These are phyloP conservation scores for Plenodomus biglobosus DNA, from an alignment of 2,329 filamentous ascomycete species.

Conservation along the genomic window DNA sequence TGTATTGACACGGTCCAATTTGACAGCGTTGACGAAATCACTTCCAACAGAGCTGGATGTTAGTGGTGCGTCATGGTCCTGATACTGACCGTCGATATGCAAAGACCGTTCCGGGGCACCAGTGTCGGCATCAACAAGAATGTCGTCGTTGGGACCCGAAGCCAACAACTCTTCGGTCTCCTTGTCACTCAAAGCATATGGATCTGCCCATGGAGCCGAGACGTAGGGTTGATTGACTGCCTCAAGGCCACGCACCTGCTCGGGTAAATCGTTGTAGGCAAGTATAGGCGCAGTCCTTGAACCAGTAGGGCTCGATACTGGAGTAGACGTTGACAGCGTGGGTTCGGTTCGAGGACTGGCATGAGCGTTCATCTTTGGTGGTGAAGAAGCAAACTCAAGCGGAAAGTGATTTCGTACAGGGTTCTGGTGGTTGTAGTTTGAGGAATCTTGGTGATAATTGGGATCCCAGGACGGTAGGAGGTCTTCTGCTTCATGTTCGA, in stretches of 20 bases:
- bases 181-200: conserved; percentile 34
- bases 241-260: neutral
- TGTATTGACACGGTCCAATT: conserved; percentile 33
- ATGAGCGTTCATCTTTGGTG: conserved; percentile 20
- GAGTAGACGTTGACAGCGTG: conserved; percentile 6
- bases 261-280: conserved; percentile 2
- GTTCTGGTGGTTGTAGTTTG: conserved; percentile 28
- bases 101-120: neutral
- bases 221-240: conserved; percentile 16
- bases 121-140: conserved; percentile 28
- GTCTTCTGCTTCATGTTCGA: conserved; percentile 13
- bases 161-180: conserved; percentile 38
- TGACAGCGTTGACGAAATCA: neutral
- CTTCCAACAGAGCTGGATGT: conserved; percentile 9
- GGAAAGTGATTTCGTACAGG: conserved; percentile 23
- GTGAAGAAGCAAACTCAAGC: conserved; percentile 36
- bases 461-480: conserved; percentile 15
- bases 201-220: conserved; percentile 21
- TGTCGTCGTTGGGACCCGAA: conserved; percentile 43
- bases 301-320: conserved; percentile 12
- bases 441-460: too few species aligned
- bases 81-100: conserved; percentile 2
- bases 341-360: conserved; percentile 10
- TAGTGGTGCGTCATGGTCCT: neutral
- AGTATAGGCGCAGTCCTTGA: conserved; percentile 24